These are phyloP conservation scores for Aspergillus ochraceoroseus DNA, from an alignment of 2,329 filamentous ascomycete species.

Conservation along the genomic window DNA sequence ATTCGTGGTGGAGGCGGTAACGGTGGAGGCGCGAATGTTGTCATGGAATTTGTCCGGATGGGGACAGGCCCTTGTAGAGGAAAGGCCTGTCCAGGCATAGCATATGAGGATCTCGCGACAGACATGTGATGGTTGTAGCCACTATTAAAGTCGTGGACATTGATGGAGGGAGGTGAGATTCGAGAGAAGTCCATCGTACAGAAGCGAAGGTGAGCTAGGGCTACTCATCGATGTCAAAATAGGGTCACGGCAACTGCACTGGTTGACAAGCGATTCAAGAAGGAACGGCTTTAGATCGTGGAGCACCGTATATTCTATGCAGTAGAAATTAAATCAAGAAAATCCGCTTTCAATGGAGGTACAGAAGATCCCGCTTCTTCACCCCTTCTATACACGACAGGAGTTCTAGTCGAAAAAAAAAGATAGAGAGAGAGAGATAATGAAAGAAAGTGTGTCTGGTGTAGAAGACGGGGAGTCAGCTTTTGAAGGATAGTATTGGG, in stretches of 20 bases:
- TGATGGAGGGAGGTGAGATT: conserved; percentile 41
- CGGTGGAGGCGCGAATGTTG: conserved; percentile 53
- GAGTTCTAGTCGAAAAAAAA: conserved; percentile 1
- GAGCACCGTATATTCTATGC: conserved; percentile 4
- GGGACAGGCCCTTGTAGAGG: conserved; percentile 55
- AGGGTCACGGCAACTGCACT: background rate
- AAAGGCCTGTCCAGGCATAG: conserved; percentile 40
- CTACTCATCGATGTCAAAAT: conserved; percentile 16
- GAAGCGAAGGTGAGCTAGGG: conserved; percentile 20
- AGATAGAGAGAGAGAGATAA: background rate
- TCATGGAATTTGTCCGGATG: conserved; percentile 54
- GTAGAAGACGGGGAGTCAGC: conserved; percentile 2
- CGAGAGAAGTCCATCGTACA: conserved; percentile 46
- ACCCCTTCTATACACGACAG: conserved; percentile 3
- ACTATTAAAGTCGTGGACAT: conserved; percentile 40
- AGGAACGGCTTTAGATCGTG: conserved; percentile 9
- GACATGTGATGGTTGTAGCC: conserved; percentile 31
- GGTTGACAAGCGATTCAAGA: conserved; percentile 3
- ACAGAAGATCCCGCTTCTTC: conserved; percentile 24
- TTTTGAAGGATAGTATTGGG: conserved; percentile 1
- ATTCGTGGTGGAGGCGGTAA: conserved; percentile 62
- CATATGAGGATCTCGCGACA: conserved; percentile 37
- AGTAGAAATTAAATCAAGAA: conserved; percentile 3
- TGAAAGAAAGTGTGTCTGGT: too few species aligned
- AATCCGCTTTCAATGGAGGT: conserved; percentile 4